Evolutionary conservation across 139 green algal genomes (phyloP), one percentile per base, ranked within the genome.

Genomic region (Tetradesmus lagerheimii): DNA sequence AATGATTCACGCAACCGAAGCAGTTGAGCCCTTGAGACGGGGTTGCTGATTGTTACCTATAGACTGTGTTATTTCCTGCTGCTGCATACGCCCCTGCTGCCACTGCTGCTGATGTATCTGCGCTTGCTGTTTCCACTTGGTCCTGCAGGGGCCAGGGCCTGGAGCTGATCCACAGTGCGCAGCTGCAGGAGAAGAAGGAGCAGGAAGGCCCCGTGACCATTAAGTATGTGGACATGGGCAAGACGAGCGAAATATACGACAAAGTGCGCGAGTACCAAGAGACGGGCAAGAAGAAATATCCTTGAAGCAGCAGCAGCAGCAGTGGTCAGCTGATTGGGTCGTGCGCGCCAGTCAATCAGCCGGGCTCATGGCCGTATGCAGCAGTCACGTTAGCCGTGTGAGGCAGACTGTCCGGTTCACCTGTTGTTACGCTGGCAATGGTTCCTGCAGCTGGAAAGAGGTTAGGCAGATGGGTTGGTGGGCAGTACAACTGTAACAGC

Each of bases 281-380:
- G 64, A 91, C 88, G 2, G 88, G 88, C n/a, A 91, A 91, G 80
- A 91, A 91, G 67, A 67, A 38, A 25, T 89, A 83, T 35, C 45
- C 45, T 0, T 86, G 80, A 86, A 29, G 80, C 50, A 25, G 50
- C 50, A 64, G 50, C 50, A 64, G 50, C 50, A 64, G 50, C 50
- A 64, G 50, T 23, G 23, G 50, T 8, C 43, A 50, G 5, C 43
- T 50, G 43, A 50, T 8, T 50, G 43, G 8, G 43, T n/a, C n/a
- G n/a, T n/a, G n/a, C n/a, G n/a, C n/a, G n/a, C n/a, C n/a, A n/a
- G n/a, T n/a, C n/a, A n/a, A n/a, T n/a, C n/a, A n/a, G n/a, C n/a
- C n/a, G n/a, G n/a, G n/a, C n/a, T n/a, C n/a, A n/a, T n/a, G n/a
- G n/a, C n/a, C n/a, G n/a, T n/a, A n/a, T n/a, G n/a, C n/a, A n/a